Base-by-base conservation (phyloP, 2,329 filamentous ascomycete species). In the Geosmithia morbida region DNA sequence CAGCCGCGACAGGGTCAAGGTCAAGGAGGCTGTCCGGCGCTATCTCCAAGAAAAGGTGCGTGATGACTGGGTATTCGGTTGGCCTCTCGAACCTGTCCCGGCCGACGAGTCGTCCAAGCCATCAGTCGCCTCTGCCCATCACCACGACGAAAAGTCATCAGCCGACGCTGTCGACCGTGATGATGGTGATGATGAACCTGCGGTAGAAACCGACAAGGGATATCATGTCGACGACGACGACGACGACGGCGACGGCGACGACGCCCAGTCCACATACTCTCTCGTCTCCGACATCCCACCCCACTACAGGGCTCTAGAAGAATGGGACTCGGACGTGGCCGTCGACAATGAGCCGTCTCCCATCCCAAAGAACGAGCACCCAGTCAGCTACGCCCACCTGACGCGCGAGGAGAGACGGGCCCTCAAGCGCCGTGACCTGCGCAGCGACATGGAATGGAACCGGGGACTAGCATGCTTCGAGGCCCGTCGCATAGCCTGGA, bases 401-500 rank as follows among this genome's bases (percentile, higher is more conserved):
- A 70, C 72, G 43, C 72, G 73, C 5, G 33, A 30, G 4, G n/a
- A 37, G 40, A 44, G 42, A 48, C 74, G 71, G 50, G 69, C 77
- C 37, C 74, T 71, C 51, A 70, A 76, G 41, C 70, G 79, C 48
- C 74, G 70, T 54, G 74, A 70, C 45, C 59, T 77, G 45, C 73
- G 77, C 51, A 77, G 79, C 48, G 83, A 86, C 66, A 75, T 80
- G 66, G 61, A 68, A 29, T 94, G 85, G 81, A 97, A 96, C 56
- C 71, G 82, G 39, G 90, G 90, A 0, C 61, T 96, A 48, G 75
- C 80, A n/a, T 84, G 83, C 60, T 97, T 87, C 64, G 76, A 81
- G 50, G 77, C 81, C 29, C 72, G 86, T 49, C 75, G 89, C 45
- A 80, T 95, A 64, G 81, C 79, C 7, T 97, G 90, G 90, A 90